Percentiles rank a stretch among this genome's conserved stretches.
phyloP scores from a whole-genome alignment of 164 flowering plant genomes.

The Vitis cinerea region DNA sequence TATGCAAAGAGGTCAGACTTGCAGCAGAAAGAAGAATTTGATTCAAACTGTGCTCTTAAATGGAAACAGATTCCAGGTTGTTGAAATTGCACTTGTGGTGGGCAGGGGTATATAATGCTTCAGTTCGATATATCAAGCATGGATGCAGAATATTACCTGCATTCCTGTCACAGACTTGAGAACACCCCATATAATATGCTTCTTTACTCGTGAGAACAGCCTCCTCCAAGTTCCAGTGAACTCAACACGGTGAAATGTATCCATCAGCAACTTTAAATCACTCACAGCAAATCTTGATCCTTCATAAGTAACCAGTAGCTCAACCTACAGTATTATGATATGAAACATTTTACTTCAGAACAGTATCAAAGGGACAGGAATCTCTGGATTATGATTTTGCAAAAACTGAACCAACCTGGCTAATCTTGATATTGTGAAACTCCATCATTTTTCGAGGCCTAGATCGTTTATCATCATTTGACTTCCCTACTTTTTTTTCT shows the following conservation, averaged over 20 bases:
- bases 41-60: neutral
- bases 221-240: constrained; percentile 97
- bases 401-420: constrained; percentile 62
- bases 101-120: no score
- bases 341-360: neutral
- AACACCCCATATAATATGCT: constrained; percentile 98
- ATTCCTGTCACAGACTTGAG: constrained; percentile 98
- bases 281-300: constrained; percentile 90
- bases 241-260: constrained; percentile 84
- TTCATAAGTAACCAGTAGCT: constrained; percentile 87
- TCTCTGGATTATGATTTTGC: neutral
- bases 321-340: constrained; percentile 55
- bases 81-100: neutral
- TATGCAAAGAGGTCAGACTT: no score
- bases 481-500: constrained; percentile 77
- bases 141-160: constrained; percentile 57
- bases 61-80: neutral
- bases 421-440: constrained; percentile 91
- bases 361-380: neutral
- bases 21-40: neutral
- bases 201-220: constrained; percentile 90
- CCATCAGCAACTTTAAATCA: constrained; percentile 92
- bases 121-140: neutral
- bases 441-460: constrained; percentile 88
- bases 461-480: constrained; percentile 76